Conservation (phyloP, 2,329 filamentous ascomycete genomes). For the Paramyrothecium roridum region DNA sequence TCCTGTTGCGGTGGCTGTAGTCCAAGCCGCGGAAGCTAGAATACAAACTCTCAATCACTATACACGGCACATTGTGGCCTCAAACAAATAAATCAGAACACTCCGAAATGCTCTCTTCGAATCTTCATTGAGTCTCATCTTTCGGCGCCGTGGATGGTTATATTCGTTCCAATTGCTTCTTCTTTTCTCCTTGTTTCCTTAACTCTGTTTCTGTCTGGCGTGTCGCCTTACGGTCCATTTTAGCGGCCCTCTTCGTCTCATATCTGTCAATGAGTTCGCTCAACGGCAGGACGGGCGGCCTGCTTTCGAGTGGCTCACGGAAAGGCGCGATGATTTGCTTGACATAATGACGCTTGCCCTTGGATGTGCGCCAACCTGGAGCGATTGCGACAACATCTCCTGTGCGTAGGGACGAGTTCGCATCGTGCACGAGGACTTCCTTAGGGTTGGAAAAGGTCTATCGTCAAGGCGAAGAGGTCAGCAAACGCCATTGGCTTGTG, state of each 20-base stretch:
- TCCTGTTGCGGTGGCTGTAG: too few species aligned
- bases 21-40: too few species aligned
- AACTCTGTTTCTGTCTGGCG: constrained; percentile 20
- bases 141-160: constrained; percentile 7
- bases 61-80: too few species aligned
- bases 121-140: background rate
- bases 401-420: constrained; percentile 66
- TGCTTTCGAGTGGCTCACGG: constrained; percentile 58
- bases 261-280: constrained; percentile 57
- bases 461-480: constrained; percentile 44
- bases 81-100: too few species aligned
- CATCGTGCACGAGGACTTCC: constrained; percentile 74
- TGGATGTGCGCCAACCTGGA: constrained; percentile 62
- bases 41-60: too few species aligned
- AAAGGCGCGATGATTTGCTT: constrained; percentile 70
- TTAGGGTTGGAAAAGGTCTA: constrained; percentile 55
- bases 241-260: constrained; percentile 52
- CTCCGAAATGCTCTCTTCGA: too few species aligned
- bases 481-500: constrained; percentile 1
- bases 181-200: constrained; percentile 19
- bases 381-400: constrained; percentile 75
- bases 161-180: constrained; percentile 18
- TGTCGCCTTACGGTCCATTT: constrained; percentile 50
- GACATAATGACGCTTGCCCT: constrained; percentile 70
- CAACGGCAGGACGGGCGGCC: constrained; percentile 63